These are phyloP conservation scores for Picochlorum sp. DNA, from an alignment of 139 green algal species.

Conservation along the genomic window DNA sequence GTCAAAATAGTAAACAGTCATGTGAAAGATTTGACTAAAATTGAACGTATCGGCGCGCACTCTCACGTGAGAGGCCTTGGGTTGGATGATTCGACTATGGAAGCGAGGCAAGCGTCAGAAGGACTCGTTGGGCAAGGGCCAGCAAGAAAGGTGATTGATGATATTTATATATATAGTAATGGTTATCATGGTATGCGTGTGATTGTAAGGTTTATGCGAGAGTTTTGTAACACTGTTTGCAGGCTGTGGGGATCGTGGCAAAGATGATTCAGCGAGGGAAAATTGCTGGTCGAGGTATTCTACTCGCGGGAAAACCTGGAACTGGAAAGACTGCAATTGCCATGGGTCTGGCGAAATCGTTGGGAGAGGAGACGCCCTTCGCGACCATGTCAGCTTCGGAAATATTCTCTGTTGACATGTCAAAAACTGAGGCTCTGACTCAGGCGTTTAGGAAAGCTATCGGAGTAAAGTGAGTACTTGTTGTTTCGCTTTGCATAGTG, in stretches of 20 bases:
- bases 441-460: slow-evolving; percentile 98
- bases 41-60: slow-evolving; percentile 96
- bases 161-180: background rate
- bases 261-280: slow-evolving; percentile 93
- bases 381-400: slow-evolving; percentile 94
- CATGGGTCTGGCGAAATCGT: slow-evolving; percentile 91
- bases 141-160: slow-evolving; percentile 72
- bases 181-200: background rate
- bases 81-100: slow-evolving; percentile 87
- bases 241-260: slow-evolving; percentile 88
- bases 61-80: slow-evolving; percentile 95
- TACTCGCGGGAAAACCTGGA: slow-evolving; percentile 90
- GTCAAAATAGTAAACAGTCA: slow-evolving; percentile 61
- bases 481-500: slow-evolving; percentile 42
- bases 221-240: too few relatives aligned
- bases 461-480: too few relatives aligned
- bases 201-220: background rate
- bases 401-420: slow-evolving; percentile 98
- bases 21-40: slow-evolving; percentile 83
- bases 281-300: slow-evolving; percentile 88
- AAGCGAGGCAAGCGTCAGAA: slow-evolving; percentile 83
- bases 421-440: slow-evolving; percentile 95
- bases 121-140: slow-evolving; percentile 91
- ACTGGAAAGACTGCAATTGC: slow-evolving; percentile 97
- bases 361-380: slow-evolving; percentile 96